Conservation (phyloP, 2,329 filamentous ascomycete species). For the Lanzia echinophila region DNA sequence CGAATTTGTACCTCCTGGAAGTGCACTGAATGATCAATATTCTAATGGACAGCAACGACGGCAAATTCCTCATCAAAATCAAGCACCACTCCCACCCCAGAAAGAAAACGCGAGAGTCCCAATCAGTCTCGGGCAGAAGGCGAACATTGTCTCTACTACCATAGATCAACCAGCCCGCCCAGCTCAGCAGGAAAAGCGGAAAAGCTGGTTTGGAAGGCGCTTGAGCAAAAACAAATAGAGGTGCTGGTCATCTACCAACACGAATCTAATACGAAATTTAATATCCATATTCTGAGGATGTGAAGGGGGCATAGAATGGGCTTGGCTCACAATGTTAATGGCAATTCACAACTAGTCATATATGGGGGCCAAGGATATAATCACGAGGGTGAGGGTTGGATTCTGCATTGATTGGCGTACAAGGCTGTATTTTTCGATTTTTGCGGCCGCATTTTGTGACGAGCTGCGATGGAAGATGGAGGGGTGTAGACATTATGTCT, state of each 20-base stretch:
- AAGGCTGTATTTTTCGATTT: slow-evolving; percentile 8
- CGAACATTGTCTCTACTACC: slow-evolving; percentile 13
- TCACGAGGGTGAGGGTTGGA: slow-evolving; percentile 16
- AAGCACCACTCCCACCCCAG: slow-evolving; percentile 21
- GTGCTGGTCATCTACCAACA: neutral
- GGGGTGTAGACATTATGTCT: neutral
- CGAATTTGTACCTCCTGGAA: slow-evolving; percentile 33
- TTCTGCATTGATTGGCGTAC: slow-evolving; percentile 19
- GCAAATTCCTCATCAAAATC: slow-evolving; percentile 16
- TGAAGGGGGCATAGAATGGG: slow-evolving; percentile 6
- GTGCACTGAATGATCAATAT: slow-evolving; percentile 23
- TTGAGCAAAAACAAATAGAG: slow-evolving; percentile 57
- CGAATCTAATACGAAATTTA: neutral
- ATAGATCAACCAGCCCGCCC: slow-evolving; percentile 7
- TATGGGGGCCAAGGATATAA: slow-evolving; percentile 4
- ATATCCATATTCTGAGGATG: slow-evolving; percentile 11
- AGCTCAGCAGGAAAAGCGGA: slow-evolving; percentile 58
- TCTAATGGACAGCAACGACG: slow-evolving; percentile 14
- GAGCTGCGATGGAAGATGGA: neutral
- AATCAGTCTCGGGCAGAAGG: slow-evolving; percentile 26
- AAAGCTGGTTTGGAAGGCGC: slow-evolving; percentile 80
- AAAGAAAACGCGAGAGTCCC: slow-evolving; percentile 24
- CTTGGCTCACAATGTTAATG: slow-evolving; percentile 11
- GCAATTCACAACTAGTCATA: slow-evolving; percentile 13
- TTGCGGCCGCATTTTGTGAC: neutral